A percentile compares a stretch with the other conserved stretches of the same genome.
phyloP scores from a whole-genome alignment of 1,284 basidiomycete species.

The Cutaneotrichosporon sp. region DNA sequence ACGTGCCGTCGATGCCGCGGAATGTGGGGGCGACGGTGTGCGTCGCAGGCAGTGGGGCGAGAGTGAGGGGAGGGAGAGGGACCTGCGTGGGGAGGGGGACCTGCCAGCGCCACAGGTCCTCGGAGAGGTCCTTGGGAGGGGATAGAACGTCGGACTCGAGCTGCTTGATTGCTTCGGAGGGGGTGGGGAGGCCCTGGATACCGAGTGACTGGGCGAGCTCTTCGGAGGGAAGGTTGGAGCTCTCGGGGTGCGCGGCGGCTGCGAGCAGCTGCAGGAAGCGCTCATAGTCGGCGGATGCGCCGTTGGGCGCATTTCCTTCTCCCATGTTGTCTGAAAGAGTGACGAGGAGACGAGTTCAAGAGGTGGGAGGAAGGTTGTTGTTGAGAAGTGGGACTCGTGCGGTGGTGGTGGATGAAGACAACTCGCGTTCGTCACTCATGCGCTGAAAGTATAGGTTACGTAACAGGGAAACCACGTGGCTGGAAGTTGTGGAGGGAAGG shows the following conservation, averaged over 20 bases:
- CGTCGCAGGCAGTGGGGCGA: constrained; percentile 72
- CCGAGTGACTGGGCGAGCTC: constrained; percentile 38
- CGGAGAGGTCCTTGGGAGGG: constrained; percentile 41
- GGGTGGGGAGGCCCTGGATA: constrained; percentile 32
- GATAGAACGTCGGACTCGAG: constrained; percentile 44
- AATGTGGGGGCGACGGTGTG: constrained; percentile 75
- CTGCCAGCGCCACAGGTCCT: constrained; percentile 48
- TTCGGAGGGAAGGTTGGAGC: constrained; percentile 30
- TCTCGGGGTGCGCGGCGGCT: constrained; percentile 29
- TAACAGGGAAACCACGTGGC: too few species aligned
- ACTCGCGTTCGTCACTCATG: neutral
- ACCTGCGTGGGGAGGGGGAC: constrained; percentile 39
- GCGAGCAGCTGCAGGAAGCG: constrained; percentile 30
- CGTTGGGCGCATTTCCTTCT: neutral
- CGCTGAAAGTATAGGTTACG: too few species aligned
- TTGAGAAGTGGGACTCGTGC: too few species aligned
- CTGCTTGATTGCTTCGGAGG: constrained; percentile 28
- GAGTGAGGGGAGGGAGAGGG: constrained; percentile 59
- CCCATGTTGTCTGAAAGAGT: neutral
- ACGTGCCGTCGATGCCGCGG: constrained; percentile 72
- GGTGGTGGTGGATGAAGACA: too few species aligned
- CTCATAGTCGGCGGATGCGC: neutral
- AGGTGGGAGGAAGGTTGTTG: neutral
- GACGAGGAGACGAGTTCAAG: too few species aligned
- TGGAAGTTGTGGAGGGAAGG: too few species aligned